These are phyloP conservation scores for Neurospora sp. DNA, from an alignment of 2,329 filamentous ascomycete species.

Conservation along the genomic window DNA sequence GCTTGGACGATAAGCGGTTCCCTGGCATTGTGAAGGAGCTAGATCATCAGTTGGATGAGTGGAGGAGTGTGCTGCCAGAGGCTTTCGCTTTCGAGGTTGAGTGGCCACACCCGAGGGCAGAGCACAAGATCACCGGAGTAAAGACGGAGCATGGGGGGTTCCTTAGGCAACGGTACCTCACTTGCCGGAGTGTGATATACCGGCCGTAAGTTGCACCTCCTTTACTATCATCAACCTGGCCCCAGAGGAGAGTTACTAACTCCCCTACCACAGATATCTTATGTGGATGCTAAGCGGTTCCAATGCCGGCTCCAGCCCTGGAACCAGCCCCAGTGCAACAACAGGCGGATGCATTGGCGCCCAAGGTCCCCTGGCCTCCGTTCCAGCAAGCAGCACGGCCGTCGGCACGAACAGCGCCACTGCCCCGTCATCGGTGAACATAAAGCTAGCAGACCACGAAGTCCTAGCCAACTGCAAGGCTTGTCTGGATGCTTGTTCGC, in stretches of 20 bases:
- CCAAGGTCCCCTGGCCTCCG: not conserved
- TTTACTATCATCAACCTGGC: not conserved
- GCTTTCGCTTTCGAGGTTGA: constrained; percentile 32
- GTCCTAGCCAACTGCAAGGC: constrained; percentile 32
- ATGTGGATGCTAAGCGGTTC: constrained; percentile 38
- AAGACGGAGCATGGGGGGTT: constrained; percentile 35
- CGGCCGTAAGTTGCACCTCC: constrained; percentile 26
- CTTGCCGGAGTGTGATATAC: constrained; percentile 43
- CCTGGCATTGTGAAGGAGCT: constrained; percentile 38
- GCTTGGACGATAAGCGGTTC: constrained; percentile 34
- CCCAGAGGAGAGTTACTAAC: not conserved
- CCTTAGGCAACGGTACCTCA: constrained; percentile 39
- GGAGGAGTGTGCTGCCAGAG: constrained; percentile 35
- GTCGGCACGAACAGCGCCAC: not conserved
- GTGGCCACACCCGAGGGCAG: constrained; percentile 16
- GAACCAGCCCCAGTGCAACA: constrained; percentile 1
- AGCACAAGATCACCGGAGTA: not conserved
- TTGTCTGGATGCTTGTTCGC: constrained; percentile 36
- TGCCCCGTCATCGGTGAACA: not conserved
- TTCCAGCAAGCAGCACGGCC: not conserved
- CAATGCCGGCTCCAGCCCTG: constrained; percentile 16
- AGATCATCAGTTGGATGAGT: constrained; percentile 38
- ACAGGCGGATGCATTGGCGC: not conserved
- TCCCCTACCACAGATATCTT: constrained; percentile 20
- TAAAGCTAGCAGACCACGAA: constrained; percentile 18